Base-by-base conservation (phyloP, 345 rosid species). In the Aquilaria malaccensis region DNA sequence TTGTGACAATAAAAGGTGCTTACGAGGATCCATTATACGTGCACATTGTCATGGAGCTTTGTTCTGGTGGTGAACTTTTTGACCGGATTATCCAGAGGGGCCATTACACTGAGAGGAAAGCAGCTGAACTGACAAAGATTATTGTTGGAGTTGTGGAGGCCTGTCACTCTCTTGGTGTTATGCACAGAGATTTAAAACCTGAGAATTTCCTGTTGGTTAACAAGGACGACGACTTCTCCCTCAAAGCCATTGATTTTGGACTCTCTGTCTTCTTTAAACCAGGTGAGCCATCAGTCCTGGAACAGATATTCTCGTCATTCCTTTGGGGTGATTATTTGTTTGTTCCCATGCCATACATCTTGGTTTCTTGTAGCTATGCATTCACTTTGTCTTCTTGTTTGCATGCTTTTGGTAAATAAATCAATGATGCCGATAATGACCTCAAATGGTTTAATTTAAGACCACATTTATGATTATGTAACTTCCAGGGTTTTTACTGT, bases 181-280 rank as follows among this genome's bases (percentile, higher is more conserved):
- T 93, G 98, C 98, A 93, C 70, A 80, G 98, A 81, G 98, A 93
- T 76, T 82, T 93, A 51, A 93, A 93, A 83, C 98, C 98, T 2
- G 97, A 93, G 80, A 93, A 93, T 61, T 93, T 93, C 81, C 78
- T 93, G 87, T 73, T 93, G 82, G 97, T 93, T 67, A 87, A 93
- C 76, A 92, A 84, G 81, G 98, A 92, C 61, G 91, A 92, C 69
- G 98, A 93, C 77, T 89, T 93, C 82, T 85, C 97, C 14, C 97
- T 93, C 61, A 93, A 93, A 70, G 97, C 98, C 74, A 93, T 93
- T 60, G 98, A 93, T 80, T 93, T 93, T 74, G 97, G 98, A 64
- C 97, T 93, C 46, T 93, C 97, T 31, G 95, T 87, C 10, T 93
- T 93, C 85, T 93, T 93, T 81, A 93, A 93, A 74, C 98, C 98